Percentiles rank a stretch among this genome's conserved stretches.
These are phyloP conservation scores for Parathielavia hyrcaniae DNA, from an alignment of 495 filamentous ascomycete species.

Conservation along the genomic window DNA sequence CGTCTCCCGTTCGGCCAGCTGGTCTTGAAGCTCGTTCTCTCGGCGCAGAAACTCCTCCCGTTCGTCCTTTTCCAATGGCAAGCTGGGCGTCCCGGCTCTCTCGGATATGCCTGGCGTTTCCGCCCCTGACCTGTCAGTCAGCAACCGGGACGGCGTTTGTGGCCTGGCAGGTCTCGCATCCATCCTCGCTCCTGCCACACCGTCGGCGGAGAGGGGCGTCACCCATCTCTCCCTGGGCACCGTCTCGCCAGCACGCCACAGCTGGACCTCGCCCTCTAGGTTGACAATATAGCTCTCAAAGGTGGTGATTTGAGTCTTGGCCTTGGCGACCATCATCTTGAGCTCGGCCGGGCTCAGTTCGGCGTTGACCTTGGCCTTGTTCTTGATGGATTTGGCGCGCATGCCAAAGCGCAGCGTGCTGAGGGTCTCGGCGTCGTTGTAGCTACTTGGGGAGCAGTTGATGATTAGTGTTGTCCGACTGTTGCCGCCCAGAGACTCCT, in stretches of 20 bases:
- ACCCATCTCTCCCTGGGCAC: slow-evolving; percentile 77
- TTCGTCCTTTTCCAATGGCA: slow-evolving; percentile 91
- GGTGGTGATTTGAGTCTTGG: slow-evolving; percentile 78
- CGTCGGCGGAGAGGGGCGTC: slow-evolving; percentile 55
- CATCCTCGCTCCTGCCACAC: slow-evolving; percentile 49
- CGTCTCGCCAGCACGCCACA: slow-evolving; percentile 80
- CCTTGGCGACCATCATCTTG: slow-evolving; percentile 84
- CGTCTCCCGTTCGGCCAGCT: slow-evolving; percentile 86
- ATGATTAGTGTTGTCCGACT: slow-evolving; percentile 95
- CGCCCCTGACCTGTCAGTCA: slow-evolving; percentile 65
- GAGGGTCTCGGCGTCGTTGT: slow-evolving; percentile 94
- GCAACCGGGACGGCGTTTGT: slow-evolving; percentile 75
- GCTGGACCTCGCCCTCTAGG: slow-evolving; percentile 77
- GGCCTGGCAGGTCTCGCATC: slow-evolving; percentile 59
- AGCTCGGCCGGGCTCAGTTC: slow-evolving; percentile 92
- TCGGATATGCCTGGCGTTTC: slow-evolving; percentile 63
- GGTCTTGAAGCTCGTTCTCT: slow-evolving; percentile 95
- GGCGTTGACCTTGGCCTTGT: slow-evolving; percentile 99
- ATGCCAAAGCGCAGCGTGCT: slow-evolving; percentile 94
- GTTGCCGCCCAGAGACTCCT: slow-evolving; percentile 95
- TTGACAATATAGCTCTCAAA: slow-evolving; percentile 79
- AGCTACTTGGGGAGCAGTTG: slow-evolving; percentile 96
- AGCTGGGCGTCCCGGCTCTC: slow-evolving; percentile 76
- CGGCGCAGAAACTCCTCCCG: slow-evolving; percentile 90
- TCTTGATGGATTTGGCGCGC: slow-evolving; percentile 97